Evolutionary conservation across 352 stramenopile species (phyloP).

Genomic region (Globisporangium heterothallicum): DNA sequence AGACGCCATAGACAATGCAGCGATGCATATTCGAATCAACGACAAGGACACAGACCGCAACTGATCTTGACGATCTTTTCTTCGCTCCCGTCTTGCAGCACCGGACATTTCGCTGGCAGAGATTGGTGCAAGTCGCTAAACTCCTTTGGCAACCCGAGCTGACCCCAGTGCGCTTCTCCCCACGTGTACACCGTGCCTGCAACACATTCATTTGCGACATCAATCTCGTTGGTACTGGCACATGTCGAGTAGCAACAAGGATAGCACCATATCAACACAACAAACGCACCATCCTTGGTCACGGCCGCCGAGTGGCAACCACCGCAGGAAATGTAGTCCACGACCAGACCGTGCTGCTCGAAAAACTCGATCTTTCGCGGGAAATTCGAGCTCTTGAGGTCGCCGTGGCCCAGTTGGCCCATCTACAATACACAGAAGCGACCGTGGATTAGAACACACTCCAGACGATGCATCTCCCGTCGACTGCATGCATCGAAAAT

Average conservation of each 20-base stretch:
- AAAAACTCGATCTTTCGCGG: slow-evolving; percentile 68
- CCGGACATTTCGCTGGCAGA: slow-evolving; percentile 56
- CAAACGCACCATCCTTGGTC: slow-evolving; percentile 43
- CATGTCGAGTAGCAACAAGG: neutral
- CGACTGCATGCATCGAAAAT: neutral
- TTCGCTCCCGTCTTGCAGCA: slow-evolving; percentile 34
- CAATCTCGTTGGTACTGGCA: no score
- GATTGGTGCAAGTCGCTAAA: slow-evolving; percentile 57
- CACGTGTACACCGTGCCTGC: slow-evolving; percentile 76
- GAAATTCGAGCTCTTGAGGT: slow-evolving; percentile 66
- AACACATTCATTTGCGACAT: no score
- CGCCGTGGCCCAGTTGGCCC: slow-evolving; percentile 70
- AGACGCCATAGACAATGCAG: neutral
- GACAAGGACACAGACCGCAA: slow-evolving; percentile 31
- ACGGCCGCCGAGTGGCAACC: slow-evolving; percentile 80
- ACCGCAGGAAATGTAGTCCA: slow-evolving; percentile 78
- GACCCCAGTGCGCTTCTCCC: slow-evolving; percentile 79
- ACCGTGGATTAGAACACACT: neutral
- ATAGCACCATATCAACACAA: neutral
- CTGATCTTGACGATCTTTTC: slow-evolving; percentile 74
- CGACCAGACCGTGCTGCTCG: slow-evolving; percentile 27
- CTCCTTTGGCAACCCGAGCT: slow-evolving; percentile 66
- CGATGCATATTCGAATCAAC: neutral
- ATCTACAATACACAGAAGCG: slow-evolving; percentile 34
- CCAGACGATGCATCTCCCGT: neutral